Evolutionary conservation across 108 stramenopile genomes (phyloP), one percentile per base, ranked within the genome.

Genomic region (Mediolabrus comicus): DNA sequence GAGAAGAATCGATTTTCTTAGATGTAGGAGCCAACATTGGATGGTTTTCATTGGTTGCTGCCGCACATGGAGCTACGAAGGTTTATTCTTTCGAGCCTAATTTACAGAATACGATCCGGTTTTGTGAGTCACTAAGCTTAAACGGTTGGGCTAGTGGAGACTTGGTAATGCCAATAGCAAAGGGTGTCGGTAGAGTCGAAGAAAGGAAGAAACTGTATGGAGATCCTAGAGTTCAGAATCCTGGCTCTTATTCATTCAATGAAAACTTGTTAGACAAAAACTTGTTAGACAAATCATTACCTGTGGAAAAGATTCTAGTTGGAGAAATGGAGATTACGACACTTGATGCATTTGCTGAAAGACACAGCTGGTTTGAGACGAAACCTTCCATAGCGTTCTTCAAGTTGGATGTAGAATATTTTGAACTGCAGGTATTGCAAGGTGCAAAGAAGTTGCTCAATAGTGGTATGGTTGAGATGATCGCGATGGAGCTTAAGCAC

Each of bases 1-100:
- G 65, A 3, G 27, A 59, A 12, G 59, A 36, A 32, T 30, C 67
- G 12, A 52, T 79, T 26, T 58, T 79, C 65, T 14, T 87, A 2
- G 86, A 87, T 59, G 70, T 84, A 22, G 86, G 86, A 1, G 82
- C 71, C 16, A 87, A 87, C 31, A 76, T 84, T 54, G 86, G 86
- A 0, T 87, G 74, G 64, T 87, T 79, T 33, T 79, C 79, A 5
- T 38, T 87, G n/a, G 30, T 87, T 1, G 39, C 75, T 10, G 80
- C 77, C 4, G 66, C 86, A 0, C 61, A 74, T 36, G 79, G 77
- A 10, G 79, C 81, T 26, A 30, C 26, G 8, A 65, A 77, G 35
- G 85, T 86, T 2, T 69, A 71, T 36, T 32, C 77, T 0, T 87
- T 84, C 35, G 86, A 87, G 62, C 81, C 81, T 0, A 87, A 87